A percentile compares a stretch with the other conserved stretches of the same genome.
phyloP scores from a whole-genome alignment of 805 yeast genomes.

The Hanseniaspora jakobsenii region DNA sequence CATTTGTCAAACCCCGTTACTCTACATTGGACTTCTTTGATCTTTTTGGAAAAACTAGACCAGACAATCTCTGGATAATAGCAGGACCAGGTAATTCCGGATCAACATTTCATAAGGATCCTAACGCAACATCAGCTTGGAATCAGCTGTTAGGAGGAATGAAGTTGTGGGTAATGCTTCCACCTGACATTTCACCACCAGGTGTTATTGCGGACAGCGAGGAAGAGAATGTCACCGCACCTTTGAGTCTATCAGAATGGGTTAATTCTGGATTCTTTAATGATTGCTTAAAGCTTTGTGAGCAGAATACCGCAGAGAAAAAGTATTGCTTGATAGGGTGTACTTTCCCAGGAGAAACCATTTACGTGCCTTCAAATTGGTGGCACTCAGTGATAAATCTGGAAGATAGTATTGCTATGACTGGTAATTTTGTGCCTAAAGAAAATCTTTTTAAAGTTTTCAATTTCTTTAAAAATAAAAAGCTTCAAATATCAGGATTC shows the following conservation, averaged over 20 bases:
- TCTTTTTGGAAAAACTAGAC: slow-evolving; percentile 43
- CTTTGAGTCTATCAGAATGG: slow-evolving; percentile 91
- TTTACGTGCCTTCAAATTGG: slow-evolving; percentile 93
- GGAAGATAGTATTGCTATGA: slow-evolving; percentile 71
- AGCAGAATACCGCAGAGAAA: slow-evolving; percentile 21
- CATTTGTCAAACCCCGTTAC: slow-evolving; percentile 42
- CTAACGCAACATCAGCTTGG: slow-evolving; percentile 87
- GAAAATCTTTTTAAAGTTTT: slow-evolving; percentile 50
- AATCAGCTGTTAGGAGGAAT: slow-evolving; percentile 62
- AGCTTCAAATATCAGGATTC: slow-evolving; percentile 71
- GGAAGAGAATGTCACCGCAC: slow-evolving; percentile 82
- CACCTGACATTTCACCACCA: slow-evolving; percentile 66
- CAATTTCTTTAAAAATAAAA: slow-evolving; percentile 53
- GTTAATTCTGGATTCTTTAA: slow-evolving; percentile 68
- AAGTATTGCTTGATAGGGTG: slow-evolving; percentile 51
- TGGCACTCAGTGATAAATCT: slow-evolving; percentile 91
- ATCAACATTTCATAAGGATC: slow-evolving; percentile 86
- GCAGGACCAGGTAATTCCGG: slow-evolving; percentile 75
- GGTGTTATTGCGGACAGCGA: slow-evolving; percentile 68
- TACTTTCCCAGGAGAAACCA: slow-evolving; percentile 69
- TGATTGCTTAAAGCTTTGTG: slow-evolving; percentile 46
- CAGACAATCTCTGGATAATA: slow-evolving; percentile 88
- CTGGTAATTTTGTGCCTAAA: slow-evolving; percentile 76
- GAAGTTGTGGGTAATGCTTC: slow-evolving; percentile 82
- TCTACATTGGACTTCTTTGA: slow-evolving; percentile 53